Evolutionary conservation across 495 filamentous ascomycete species (phyloP).

Genomic region (Podospora tetraspora): DNA sequence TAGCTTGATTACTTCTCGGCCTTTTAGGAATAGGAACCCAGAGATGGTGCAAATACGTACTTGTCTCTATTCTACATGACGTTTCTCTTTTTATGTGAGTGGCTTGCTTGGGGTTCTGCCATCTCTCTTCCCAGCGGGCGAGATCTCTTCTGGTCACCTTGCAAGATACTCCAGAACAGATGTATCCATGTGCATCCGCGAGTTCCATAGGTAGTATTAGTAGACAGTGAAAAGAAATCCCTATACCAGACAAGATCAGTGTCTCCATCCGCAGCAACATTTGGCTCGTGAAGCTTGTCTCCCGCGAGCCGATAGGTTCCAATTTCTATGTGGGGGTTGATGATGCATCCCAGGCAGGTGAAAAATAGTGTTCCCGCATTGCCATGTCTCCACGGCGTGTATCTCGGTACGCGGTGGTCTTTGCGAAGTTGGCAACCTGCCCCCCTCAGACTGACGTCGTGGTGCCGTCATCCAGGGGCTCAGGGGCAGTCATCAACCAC

Average conservation of each 20-base stretch:
- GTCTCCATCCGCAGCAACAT: neutral
- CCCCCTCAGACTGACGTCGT: neutral
- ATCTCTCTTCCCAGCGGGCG: neutral
- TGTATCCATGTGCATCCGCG: too few relatives aligned
- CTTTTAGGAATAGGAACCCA: neutral
- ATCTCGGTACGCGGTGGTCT: too few relatives aligned
- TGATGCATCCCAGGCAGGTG: too few relatives aligned
- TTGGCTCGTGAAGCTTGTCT: neutral
- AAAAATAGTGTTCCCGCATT: too few relatives aligned
- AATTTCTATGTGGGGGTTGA: too few relatives aligned
- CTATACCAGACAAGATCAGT: neutral
- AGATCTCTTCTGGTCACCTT: too few relatives aligned
- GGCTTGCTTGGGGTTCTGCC: neutral
- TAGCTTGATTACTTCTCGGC: neutral
- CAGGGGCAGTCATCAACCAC: neutral
- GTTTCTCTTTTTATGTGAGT: neutral
- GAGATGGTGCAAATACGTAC: neutral
- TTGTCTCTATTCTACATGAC: neutral
- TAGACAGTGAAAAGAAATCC: neutral
- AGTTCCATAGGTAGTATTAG: neutral
- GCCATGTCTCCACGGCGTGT: too few relatives aligned
- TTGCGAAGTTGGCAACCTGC: neutral
- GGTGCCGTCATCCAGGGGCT: neutral
- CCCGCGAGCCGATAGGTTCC: too few relatives aligned
- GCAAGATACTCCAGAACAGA: too few relatives aligned